phyloP scores from a whole-genome alignment of 1,284 basidiomycete species.

The Fistulina hepatica region DNA sequence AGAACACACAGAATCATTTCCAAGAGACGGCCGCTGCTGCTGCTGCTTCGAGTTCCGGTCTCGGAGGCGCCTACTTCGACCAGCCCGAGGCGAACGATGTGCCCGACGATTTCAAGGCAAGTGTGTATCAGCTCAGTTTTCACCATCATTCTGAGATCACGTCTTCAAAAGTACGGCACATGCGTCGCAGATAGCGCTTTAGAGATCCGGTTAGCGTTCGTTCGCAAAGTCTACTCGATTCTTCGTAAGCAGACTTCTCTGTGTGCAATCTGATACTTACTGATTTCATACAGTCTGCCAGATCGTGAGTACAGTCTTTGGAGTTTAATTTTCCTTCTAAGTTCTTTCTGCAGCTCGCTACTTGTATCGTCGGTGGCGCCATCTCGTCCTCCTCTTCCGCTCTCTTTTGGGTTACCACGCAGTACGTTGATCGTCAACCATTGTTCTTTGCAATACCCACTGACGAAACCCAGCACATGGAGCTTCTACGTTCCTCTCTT shows the following conservation, averaged over 20 bases:
- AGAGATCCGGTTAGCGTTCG: constrained; percentile 64
- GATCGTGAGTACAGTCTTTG: constrained; percentile 11
- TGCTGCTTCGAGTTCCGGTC: constrained; percentile 33
- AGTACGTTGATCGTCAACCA: constrained; percentile 33
- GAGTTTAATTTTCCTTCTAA: constrained; percentile 1
- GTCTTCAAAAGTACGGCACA: constrained; percentile 53
- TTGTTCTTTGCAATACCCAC: constrained; percentile 3
- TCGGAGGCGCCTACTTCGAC: constrained; percentile 44
- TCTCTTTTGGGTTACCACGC: constrained; percentile 55
- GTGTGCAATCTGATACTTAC: constrained; percentile 13
- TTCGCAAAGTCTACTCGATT: constrained; percentile 75
- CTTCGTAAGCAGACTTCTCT: constrained; percentile 41
- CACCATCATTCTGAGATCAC: constrained; percentile 2
- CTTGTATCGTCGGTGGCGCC: constrained; percentile 54
- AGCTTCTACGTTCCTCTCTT: constrained; percentile 66
- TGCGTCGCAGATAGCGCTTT: constrained; percentile 62
- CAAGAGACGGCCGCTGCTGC: constrained; percentile 40
- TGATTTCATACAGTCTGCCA: constrained; percentile 6
- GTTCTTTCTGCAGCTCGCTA: constrained; percentile 41
- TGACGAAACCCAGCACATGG: constrained; percentile 41
- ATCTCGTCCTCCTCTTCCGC: constrained; percentile 49
- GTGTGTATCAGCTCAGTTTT: constrained; percentile 10
- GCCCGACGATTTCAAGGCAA: constrained; percentile 78
- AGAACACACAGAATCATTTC: constrained; percentile 27
- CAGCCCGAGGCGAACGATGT: constrained; percentile 60